Percentiles rank a stretch among this genome's conserved stretches.
phyloP scores from a whole-genome alignment of 495 filamentous ascomycete genomes.

The Lasiosphaeria miniovina region DNA sequence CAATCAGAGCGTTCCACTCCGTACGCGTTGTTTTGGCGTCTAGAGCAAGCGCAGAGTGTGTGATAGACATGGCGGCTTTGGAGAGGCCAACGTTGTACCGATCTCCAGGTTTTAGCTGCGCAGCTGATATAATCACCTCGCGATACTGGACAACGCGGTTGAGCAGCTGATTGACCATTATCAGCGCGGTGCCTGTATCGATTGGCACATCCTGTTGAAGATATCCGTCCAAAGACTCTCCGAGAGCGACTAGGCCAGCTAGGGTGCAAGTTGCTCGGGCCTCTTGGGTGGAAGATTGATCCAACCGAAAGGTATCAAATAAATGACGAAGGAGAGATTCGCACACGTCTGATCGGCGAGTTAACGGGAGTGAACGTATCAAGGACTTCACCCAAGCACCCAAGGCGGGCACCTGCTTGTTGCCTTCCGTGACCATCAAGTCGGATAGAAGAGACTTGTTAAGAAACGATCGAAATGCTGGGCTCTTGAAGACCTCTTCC shows the following conservation, averaged over 20 bases:
- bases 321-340: slow-evolving; percentile 67
- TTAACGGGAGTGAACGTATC: slow-evolving; percentile 68
- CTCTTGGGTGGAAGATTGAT: slow-evolving; percentile 29
- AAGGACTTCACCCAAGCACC: slow-evolving; percentile 70
- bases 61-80: slow-evolving; percentile 55
- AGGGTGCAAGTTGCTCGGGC: slow-evolving; percentile 44
- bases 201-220: slow-evolving; percentile 36
- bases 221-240: slow-evolving; percentile 44
- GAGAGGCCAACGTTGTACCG: slow-evolving; percentile 41
- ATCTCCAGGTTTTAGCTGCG: slow-evolving; percentile 35
- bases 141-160: slow-evolving; percentile 48
- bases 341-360: slow-evolving; percentile 69
- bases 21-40: slow-evolving; percentile 71
- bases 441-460: slow-evolving; percentile 54
- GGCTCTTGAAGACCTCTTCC: slow-evolving; percentile 72
- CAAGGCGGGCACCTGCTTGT: slow-evolving; percentile 53
- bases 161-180: slow-evolving; percentile 51
- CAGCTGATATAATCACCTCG: slow-evolving; percentile 41
- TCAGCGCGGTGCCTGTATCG: slow-evolving; percentile 45
- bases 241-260: slow-evolving; percentile 45
- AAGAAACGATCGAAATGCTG: slow-evolving; percentile 61
- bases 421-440: slow-evolving; percentile 50
- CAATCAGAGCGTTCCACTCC: slow-evolving; percentile 65
- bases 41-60: slow-evolving; percentile 66
- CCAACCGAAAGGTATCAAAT: slow-evolving; percentile 60